Base-by-base conservation (phyloP, 164 flowering plant genomes). In the Annona squamosa region DNA sequence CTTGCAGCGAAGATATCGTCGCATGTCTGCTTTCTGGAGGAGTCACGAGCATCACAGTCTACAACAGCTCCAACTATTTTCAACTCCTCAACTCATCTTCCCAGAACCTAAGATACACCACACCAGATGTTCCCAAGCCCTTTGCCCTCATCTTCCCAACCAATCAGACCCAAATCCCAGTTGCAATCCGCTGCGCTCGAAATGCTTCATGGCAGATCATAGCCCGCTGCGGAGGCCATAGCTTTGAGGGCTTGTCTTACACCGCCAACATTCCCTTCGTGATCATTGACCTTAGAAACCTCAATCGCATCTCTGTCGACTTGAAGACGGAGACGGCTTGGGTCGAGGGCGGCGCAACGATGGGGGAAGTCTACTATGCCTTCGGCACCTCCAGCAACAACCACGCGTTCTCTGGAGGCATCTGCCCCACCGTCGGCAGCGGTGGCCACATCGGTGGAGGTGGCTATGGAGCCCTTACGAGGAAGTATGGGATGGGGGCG, bases 401-500 rank as follows among this genome's bases (percentile, higher is more conserved):
- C 3, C 18, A 64, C n/a, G 67, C 19, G 7, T 64, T 64, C 67
- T 41, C 67, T 16, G 67, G 41, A 2, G 67, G 67, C 37, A 64
- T 41, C 43, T 64, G 67, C 67, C 67, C 67, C 4, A 64, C 67
- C 7, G 43, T 64, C 7, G 67, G 67, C 37, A 64, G 26, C 18
- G 67, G 67, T 19, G 67, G 67, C 5, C 67, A 64, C 67, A 16
- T 72, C 18, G 63, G 71, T 47, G 82, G 82, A 4, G 82, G 82
- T 43, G 82, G 82, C 10, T 77, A 70, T 46, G 82, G 82, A 17
- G 59, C 72, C 42, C 64, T 80, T 42, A 70, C 74, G 0, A 72
- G 82, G 64, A 80, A 80, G 48, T 77, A 77, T 18, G 82, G 82
- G 2, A 71, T 75, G 9, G 75, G 78, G 0, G 69, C 81, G 16